These are phyloP conservation scores for Patellifolia procumbens DNA, from an alignment of 179 eudicot genomes.

Conservation along the genomic window DNA sequence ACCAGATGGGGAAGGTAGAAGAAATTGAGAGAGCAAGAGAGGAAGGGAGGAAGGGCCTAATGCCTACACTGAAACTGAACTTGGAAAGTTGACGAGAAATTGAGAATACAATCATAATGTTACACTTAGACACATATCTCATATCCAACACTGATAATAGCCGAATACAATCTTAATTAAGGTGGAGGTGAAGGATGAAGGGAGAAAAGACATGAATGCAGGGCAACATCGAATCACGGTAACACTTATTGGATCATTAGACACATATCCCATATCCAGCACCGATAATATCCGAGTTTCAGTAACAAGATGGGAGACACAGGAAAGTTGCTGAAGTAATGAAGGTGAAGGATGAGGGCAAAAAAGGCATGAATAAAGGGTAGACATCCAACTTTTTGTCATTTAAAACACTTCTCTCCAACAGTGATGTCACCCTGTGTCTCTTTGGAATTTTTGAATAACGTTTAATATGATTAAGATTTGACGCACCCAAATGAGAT, in stretches of 20 bases:
- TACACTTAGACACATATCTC: background rate
- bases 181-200: background rate
- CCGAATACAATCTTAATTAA: background rate
- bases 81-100: too few relatives aligned
- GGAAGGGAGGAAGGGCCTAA: background rate
- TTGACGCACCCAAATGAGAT: background rate
- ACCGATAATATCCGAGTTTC: too few relatives aligned
- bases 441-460: background rate
- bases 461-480: too few relatives aligned
- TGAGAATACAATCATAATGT: too few relatives aligned
- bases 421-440: background rate
- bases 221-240: too few relatives aligned
- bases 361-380: too few relatives aligned
- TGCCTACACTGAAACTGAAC: too few relatives aligned
- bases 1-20: background rate
- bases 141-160: background rate
- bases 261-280: too few relatives aligned
- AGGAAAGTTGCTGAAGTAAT: too few relatives aligned
- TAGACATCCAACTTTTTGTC: background rate
- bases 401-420: background rate
- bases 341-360: too few relatives aligned
- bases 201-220: background rate
- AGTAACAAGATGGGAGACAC: too few relatives aligned
- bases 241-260: too few relatives aligned
- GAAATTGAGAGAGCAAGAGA: background rate